phyloP scores from a whole-genome alignment of 176 grass and related monocot genomes.

The Cenchrus americanus region DNA sequence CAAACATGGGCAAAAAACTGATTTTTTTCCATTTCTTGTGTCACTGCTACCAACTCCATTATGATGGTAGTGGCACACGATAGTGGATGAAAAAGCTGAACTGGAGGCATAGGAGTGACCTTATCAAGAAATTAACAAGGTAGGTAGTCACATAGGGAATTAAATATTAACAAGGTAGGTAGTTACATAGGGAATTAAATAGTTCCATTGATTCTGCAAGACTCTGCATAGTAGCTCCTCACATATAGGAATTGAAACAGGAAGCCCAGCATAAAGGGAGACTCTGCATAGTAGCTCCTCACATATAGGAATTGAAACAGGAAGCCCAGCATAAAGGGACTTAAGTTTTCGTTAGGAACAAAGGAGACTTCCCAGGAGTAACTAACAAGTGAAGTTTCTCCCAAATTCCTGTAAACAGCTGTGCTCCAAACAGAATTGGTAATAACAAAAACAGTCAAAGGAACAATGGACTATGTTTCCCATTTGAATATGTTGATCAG shows the following conservation, averaged over 20 bases:
- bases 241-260: too few relatives aligned
- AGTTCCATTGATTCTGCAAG: too few relatives aligned
- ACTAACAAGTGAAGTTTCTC: background rate
- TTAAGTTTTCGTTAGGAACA: background rate
- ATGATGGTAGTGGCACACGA: background rate
- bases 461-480: background rate
- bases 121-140: slow-evolving; percentile 3
- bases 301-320: too few relatives aligned
- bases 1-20: background rate
- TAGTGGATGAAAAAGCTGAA: background rate
- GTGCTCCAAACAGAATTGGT: background rate
- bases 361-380: background rate
- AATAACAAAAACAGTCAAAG: background rate
- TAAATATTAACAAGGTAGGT: background rate
- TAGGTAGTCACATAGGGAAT: background rate
- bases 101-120: background rate
- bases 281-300: too few relatives aligned
- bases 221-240: too few relatives aligned
- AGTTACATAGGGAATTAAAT: background rate
- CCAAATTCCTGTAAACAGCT: background rate
- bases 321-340: too few relatives aligned
- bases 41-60: background rate
- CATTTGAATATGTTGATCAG: slow-evolving; percentile 24
- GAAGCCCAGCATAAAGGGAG: too few relatives aligned
- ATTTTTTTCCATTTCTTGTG: background rate